Conservation (phyloP, 257 asterid species). For the Solanum phureja region DNA sequence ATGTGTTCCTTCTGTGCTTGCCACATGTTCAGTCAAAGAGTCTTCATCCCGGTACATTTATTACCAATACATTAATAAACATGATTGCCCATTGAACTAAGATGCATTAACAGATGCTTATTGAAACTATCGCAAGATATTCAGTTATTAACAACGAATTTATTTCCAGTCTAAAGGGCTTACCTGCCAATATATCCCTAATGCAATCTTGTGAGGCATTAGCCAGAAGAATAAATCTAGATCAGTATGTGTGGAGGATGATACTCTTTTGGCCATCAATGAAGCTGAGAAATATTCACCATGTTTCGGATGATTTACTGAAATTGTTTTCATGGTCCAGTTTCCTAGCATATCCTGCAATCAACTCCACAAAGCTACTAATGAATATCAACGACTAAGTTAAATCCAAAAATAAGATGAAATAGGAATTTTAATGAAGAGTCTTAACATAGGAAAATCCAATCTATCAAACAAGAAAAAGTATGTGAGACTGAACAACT, state of each 20-base stretch:
- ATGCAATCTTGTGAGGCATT: constrained; percentile 93
- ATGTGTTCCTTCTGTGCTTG: not conserved
- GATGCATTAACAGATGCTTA: not conserved
- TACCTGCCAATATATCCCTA: constrained; percentile 98
- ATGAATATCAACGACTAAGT: no score
- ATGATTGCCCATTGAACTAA: no score
- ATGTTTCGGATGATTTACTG: no score
- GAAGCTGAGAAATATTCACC: no score
- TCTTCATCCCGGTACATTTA: not conserved
- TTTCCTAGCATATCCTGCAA: constrained; percentile 78
- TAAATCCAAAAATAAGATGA: no score
- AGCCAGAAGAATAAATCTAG: constrained; percentile 72
- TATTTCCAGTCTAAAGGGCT: constrained; percentile 9
- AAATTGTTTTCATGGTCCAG: no score
- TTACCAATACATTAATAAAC: not conserved
- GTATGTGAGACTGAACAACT: no score
- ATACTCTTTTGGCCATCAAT: no score
- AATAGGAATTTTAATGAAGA: no score
- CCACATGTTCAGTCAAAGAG: not conserved
- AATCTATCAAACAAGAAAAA: no score
- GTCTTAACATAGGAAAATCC: no score
- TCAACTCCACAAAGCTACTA: not conserved
- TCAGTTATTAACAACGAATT: not conserved
- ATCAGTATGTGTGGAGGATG: no score
- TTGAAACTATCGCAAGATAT: not conserved